Evolutionary conservation across 2,329 filamentous ascomycete genomes (phyloP).

Genomic region (Lachnellula suecica): DNA sequence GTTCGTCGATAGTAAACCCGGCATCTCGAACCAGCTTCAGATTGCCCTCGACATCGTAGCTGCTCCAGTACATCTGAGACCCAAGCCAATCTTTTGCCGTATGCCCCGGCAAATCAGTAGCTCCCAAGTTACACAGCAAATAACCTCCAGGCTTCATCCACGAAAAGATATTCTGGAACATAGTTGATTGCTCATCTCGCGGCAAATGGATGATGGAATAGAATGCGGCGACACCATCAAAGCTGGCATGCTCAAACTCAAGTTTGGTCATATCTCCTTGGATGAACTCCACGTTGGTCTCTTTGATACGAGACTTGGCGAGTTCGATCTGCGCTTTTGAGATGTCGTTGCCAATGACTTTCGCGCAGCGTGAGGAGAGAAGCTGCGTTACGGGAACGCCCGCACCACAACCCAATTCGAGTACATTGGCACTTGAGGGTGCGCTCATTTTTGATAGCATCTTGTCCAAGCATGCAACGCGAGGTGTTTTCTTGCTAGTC

Average conservation of each 20-base stretch:
- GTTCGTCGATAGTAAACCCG: constrained; percentile 11
- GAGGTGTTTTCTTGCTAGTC: constrained; percentile 24
- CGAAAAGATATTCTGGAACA: constrained; percentile 35
- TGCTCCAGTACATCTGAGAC: constrained; percentile 14
- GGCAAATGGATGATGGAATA: constrained; percentile 47
- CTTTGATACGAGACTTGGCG: constrained; percentile 28
- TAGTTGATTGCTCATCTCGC: constrained; percentile 37
- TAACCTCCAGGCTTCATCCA: constrained; percentile 44
- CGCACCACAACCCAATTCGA: constrained; percentile 42
- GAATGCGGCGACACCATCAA: constrained; percentile 42
- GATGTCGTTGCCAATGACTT: constrained; percentile 43
- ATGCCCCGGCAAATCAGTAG: constrained; percentile 25
- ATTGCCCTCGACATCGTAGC: constrained; percentile 6
- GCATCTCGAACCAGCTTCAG: neutral
- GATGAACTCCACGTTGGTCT: constrained; percentile 21
- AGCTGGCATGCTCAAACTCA: constrained; percentile 30
- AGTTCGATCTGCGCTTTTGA: constrained; percentile 39
- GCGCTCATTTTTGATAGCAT: constrained; percentile 27
- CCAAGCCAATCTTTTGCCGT: constrained; percentile 14
- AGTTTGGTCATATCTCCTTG: constrained; percentile 43
- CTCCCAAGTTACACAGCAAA: constrained; percentile 40
- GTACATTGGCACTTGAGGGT: constrained; percentile 25
- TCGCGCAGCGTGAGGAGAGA: constrained; percentile 23
- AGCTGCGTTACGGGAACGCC: constrained; percentile 33
- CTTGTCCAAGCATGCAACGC: constrained; percentile 32